These are phyloP conservation scores for Brettanomyces anomalus DNA, from an alignment of 805 yeast genomes.

Conservation along the genomic window DNA sequence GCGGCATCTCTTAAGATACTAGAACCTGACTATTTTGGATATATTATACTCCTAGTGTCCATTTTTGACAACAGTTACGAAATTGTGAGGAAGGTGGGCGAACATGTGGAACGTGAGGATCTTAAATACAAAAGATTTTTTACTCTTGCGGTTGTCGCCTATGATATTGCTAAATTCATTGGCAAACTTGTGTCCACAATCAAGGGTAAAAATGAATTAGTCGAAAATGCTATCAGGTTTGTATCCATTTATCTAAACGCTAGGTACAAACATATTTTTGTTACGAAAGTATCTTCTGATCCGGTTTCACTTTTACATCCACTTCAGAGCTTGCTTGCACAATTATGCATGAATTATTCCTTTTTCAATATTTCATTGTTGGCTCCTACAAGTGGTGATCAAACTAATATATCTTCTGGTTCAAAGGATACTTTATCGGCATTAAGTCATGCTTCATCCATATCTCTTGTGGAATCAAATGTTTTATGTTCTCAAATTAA, in stretches of 20 bases:
- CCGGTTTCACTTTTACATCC: slow-evolving; percentile 36
- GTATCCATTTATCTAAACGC: background rate
- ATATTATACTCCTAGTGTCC: slow-evolving; percentile 38
- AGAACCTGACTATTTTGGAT: slow-evolving; percentile 21
- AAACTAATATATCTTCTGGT: background rate
- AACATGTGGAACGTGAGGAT: slow-evolving; percentile 56
- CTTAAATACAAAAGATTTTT: slow-evolving; percentile 41
- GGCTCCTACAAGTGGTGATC: background rate
- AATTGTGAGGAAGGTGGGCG: slow-evolving; percentile 51
- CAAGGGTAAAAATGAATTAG: slow-evolving; percentile 8
- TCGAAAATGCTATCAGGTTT: slow-evolving; percentile 21
- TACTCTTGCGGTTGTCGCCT: slow-evolving; percentile 23
- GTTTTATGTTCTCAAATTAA: slow-evolving; percentile 55
- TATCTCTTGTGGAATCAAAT: slow-evolving; percentile 42
- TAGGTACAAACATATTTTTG: slow-evolving; percentile 26
- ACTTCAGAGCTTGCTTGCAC: slow-evolving; percentile 46
- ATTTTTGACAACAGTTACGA: slow-evolving; percentile 51
- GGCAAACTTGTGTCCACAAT: slow-evolving; percentile 19
- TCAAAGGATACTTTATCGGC: background rate
- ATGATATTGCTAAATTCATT: slow-evolving; percentile 15
- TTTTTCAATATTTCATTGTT: slow-evolving; percentile 15
- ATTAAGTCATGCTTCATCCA: background rate
- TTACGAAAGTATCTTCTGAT: slow-evolving; percentile 22
- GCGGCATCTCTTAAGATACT: slow-evolving; percentile 16
- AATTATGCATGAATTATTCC: slow-evolving; percentile 28